Evolutionary conservation across 495 filamentous ascomycete species (phyloP).

Genomic region (Aspergillus heteromorphus): DNA sequence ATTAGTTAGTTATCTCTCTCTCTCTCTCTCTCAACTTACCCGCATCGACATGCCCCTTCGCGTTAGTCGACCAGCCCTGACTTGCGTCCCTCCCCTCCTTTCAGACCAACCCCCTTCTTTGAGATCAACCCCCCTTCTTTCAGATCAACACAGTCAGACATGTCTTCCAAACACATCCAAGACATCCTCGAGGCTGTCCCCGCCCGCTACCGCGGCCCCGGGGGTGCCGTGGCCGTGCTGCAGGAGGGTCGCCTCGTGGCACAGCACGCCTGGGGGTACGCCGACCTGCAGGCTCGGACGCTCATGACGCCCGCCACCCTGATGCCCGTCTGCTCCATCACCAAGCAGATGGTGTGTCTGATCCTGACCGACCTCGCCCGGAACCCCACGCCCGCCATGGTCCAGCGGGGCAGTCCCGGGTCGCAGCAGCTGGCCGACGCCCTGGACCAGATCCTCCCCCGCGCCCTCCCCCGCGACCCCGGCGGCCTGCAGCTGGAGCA

Average conservation of each 20-base stretch:
- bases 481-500: conserved; percentile 18
- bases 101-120: too few relatives aligned
- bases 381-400: background rate
- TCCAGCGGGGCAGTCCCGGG: conserved; percentile 1
- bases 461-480: background rate
- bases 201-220: conserved; percentile 17
- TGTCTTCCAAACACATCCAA: too few relatives aligned
- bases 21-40: too few relatives aligned
- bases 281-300: conserved; percentile 23
- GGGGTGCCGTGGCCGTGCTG: conserved; percentile 25
- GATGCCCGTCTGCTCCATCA: conserved; percentile 34
- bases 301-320: conserved; percentile 17
- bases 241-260: conserved; percentile 25
- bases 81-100: too few relatives aligned
- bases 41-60: background rate
- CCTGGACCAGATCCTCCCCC: background rate
- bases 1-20: too few relatives aligned
- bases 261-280: conserved; percentile 29
- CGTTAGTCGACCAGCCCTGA: too few relatives aligned
- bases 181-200: background rate
- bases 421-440: background rate
- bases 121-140: too few relatives aligned
- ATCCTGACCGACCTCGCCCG: conserved; percentile 25
- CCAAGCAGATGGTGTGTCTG: conserved; percentile 30
- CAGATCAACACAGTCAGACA: too few relatives aligned